Evolutionary conservation across 176 grass and related monocot species (phyloP).

Genomic region (Urochloa ruziziensis): DNA sequence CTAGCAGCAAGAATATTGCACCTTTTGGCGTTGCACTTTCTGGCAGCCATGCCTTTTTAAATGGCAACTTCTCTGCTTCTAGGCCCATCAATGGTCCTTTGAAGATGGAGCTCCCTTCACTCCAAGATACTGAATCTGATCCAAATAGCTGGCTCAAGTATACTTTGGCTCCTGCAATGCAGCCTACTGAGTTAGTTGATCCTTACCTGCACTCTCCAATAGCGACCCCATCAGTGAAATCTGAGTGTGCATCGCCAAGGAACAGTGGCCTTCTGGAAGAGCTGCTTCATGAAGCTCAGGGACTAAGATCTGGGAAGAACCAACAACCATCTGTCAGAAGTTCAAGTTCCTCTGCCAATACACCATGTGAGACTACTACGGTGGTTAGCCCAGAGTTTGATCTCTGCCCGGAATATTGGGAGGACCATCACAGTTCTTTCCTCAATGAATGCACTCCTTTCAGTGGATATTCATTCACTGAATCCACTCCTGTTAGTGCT

Average conservation of each 20-base stretch:
- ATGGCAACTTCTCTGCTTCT: constrained; percentile 91
- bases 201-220: constrained; percentile 57
- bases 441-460: constrained; percentile 39
- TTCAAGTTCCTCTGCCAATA: constrained; percentile 63
- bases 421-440: constrained; percentile 40
- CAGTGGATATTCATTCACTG: constrained; percentile 48
- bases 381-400: constrained; percentile 47
- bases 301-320: constrained; percentile 46
- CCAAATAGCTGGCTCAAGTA: constrained; percentile 66
- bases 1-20: constrained; percentile 49
- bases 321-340: constrained; percentile 50
- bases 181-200: constrained; percentile 55
- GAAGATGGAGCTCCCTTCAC: constrained; percentile 99
- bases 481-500: constrained; percentile 31
- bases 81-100: constrained; percentile 61
- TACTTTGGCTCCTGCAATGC: constrained; percentile 48
- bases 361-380: constrained; percentile 41
- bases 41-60: constrained; percentile 84
- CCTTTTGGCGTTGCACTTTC: constrained; percentile 48
- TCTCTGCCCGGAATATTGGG: constrained; percentile 56
- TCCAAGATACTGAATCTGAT: constrained; percentile 97
- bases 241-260: constrained; percentile 46
- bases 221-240: constrained; percentile 55
- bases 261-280: constrained; percentile 88
- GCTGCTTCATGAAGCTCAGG: constrained; percentile 66